These are phyloP conservation scores for Daldinia decipiens DNA, from an alignment of 495 filamentous ascomycete species.

Conservation along the genomic window DNA sequence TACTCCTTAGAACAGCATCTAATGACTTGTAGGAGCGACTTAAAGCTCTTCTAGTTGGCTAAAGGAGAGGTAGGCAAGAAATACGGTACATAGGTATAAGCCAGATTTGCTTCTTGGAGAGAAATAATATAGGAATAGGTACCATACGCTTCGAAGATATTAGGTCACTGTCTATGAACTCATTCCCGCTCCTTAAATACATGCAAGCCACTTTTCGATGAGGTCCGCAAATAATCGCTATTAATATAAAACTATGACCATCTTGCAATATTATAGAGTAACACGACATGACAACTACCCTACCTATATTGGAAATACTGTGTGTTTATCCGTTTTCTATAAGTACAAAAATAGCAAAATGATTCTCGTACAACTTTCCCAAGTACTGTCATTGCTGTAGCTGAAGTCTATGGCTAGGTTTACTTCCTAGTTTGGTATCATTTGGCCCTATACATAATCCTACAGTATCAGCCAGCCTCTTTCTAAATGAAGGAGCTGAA, in stretches of 20 bases:
- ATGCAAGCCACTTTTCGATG: neutral
- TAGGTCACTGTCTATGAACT: neutral
- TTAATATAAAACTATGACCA: neutral
- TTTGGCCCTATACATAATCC: too few relatives aligned
- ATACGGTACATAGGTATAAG: too few relatives aligned
- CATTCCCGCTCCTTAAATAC: neutral
- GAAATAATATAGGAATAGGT: neutral
- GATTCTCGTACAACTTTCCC: too few relatives aligned
- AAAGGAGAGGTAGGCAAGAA: too few relatives aligned
- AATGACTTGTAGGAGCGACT: neutral
- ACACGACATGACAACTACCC: neutral
- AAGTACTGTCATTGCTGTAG: too few relatives aligned
- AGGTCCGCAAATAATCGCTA: neutral
- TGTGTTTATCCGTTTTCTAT: too few relatives aligned
- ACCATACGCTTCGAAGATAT: neutral
- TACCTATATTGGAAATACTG: neutral
- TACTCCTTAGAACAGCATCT: neutral
- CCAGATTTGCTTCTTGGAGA: too few relatives aligned
- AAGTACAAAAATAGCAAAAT: too few relatives aligned
- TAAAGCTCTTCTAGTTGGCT: too few relatives aligned
- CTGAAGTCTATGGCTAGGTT: too few relatives aligned
- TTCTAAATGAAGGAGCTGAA: neutral
- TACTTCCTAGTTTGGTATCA: too few relatives aligned
- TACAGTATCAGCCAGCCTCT: neutral
- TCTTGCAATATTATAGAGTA: neutral